Evolutionary conservation across 257 asterid species (phyloP), one percentile per base, ranked within the genome.

Genomic region (Fraxinus anomala): DNA sequence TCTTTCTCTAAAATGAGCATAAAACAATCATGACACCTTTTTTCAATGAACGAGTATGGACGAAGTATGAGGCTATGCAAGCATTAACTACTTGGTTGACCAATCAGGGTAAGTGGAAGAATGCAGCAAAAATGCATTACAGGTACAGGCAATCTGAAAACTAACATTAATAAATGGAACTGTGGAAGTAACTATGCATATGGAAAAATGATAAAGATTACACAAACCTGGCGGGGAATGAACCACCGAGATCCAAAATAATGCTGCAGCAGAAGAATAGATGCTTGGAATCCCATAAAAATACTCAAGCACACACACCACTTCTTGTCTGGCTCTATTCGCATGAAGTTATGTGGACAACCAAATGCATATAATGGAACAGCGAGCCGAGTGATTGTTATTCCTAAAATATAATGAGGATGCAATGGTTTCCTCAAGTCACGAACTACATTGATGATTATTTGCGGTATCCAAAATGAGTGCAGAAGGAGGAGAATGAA

Each of bases 401-500:
- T 96, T 82, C 99, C 99, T 23, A 95, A 71, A 71, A 96, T 89
- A 73, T 92, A 96, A 84, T 93, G 97, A 83, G 97, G 98, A 82
- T 96, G 98, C 85, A 96, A 72, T 7, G 99, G 96, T 78, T 96
- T 96, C 81, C 98, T 96, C 72, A 92, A 92, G 88, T 96, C 98
- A 12, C 97, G 94, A 47, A 89, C 83, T 37, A 93, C 86, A 33
- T 94, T 96, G 49, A 89, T 89, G 77, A 87, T 78, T 83, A 96
- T 89, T 88, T 96, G 99, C 6, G 98, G 98, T 67, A 96, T 86
- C 99, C 99, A 96, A 80, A 91, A 93, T 26, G 99, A 92, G 88
- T 96, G 96, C 44, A 93, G 85, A 17, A 96, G 90, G 84, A 96
- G 91, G 72, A 96, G 94, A 77, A 96, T 88, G 51, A 88, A 77